Conservation (phyloP, 306 rosid species). For the Carpinus viminea region DNA sequence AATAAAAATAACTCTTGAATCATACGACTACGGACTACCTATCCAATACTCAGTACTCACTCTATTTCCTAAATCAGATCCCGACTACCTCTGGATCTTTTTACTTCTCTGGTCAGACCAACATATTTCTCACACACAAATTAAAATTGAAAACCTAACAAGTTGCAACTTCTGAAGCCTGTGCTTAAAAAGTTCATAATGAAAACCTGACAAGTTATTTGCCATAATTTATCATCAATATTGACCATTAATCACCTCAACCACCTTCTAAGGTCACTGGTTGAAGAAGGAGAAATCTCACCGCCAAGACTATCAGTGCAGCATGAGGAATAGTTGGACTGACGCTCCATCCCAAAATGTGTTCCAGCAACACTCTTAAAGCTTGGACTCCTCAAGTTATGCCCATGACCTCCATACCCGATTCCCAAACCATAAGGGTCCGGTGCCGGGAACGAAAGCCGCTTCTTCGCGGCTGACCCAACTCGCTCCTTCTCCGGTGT, state of each 20-base stretch:
- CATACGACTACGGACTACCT: constrained; percentile 17
- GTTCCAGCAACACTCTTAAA: constrained; percentile 73
- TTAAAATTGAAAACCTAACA: constrained; percentile 30
- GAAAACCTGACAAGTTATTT: constrained; percentile 10
- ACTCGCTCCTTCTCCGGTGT: constrained; percentile 87
- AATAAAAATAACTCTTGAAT: constrained; percentile 18
- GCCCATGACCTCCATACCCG: constrained; percentile 61
- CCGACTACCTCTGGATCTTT: constrained; percentile 30
- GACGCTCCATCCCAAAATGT: constrained; percentile 70
- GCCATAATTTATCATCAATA: constrained; percentile 12
- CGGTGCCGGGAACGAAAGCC: constrained; percentile 86
- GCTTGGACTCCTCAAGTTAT: constrained; percentile 85
- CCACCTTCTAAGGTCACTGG: constrained; percentile 86
- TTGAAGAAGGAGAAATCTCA: constrained; percentile 88
- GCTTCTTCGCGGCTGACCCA: constrained; percentile 83
- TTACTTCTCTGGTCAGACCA: constrained; percentile 32
- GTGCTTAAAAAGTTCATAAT: neutral
- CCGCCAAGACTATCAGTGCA: constrained; percentile 85
- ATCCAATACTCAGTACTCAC: constrained; percentile 17
- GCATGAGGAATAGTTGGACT: constrained; percentile 92
- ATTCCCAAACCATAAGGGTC: constrained; percentile 58
- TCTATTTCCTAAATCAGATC: constrained; percentile 36
- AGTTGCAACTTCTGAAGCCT: constrained; percentile 12
- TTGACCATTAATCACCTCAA: constrained; percentile 51
- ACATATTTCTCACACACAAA: constrained; percentile 36